These are phyloP conservation scores for Pyrenochaeta sp. DNA, from an alignment of 2,329 filamentous ascomycete genomes.

Conservation along the genomic window DNA sequence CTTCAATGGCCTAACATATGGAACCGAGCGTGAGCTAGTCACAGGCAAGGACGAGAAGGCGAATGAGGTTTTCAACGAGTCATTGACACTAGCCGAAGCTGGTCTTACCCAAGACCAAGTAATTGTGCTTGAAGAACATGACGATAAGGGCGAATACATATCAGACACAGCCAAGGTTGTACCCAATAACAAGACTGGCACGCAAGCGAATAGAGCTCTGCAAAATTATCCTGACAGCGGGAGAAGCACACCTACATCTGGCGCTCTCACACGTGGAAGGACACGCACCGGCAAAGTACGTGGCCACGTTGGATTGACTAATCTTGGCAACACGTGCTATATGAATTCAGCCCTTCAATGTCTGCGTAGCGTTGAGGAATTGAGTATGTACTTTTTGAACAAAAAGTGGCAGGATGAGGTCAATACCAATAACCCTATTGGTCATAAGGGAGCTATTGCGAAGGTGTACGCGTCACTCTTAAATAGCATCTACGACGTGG, in stretches of 20 bases:
- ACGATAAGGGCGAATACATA: slow-evolving; percentile 61
- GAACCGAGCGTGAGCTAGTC: slow-evolving; percentile 71
- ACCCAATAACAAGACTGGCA: slow-evolving; percentile 52
- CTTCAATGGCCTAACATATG: slow-evolving; percentile 70
- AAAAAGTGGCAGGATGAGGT: slow-evolving; percentile 77
- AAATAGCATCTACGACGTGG: slow-evolving; percentile 78
- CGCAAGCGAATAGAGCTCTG: slow-evolving; percentile 43
- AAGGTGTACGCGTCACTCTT: slow-evolving; percentile 80
- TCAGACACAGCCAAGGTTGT: slow-evolving; percentile 58
- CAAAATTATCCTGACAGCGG: slow-evolving; percentile 62
- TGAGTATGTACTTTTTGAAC: slow-evolving; percentile 86
- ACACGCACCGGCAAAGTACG: slow-evolving; percentile 72
- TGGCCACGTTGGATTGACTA: slow-evolving; percentile 84
- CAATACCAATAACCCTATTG: slow-evolving; percentile 84
- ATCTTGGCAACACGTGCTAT: slow-evolving; percentile 97
- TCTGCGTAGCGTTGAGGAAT: slow-evolving; percentile 88
- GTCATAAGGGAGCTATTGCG: slow-evolving; percentile 87
- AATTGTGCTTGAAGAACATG: slow-evolving; percentile 85
- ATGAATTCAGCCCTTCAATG: slow-evolving; percentile 99
- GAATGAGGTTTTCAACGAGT: slow-evolving; percentile 81
- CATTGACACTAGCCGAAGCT: slow-evolving; percentile 69
- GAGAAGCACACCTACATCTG: slow-evolving; percentile 72
- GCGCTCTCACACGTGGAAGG: slow-evolving; percentile 74
- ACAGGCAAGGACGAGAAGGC: slow-evolving; percentile 73
- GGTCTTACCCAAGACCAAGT: slow-evolving; percentile 77